Conservation (phyloP, 2,329 filamentous ascomycete species). For the Trichoderma sp. region DNA sequence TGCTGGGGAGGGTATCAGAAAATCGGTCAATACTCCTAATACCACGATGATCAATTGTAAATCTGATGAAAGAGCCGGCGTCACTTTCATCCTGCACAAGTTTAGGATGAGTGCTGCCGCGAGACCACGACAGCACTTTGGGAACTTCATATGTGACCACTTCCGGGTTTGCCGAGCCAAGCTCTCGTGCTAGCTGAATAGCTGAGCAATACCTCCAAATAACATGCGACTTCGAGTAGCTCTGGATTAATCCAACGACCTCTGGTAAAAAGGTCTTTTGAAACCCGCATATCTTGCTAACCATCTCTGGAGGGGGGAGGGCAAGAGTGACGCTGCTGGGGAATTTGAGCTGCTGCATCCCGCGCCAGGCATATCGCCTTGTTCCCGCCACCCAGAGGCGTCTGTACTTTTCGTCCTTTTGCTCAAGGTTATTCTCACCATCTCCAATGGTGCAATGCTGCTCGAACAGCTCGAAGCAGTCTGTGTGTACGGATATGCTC, state of each 20-base stretch:
- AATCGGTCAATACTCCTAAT: neutral
- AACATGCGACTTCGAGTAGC: neutral
- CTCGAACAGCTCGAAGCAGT: conserved; percentile 4
- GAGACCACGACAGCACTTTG: conserved; percentile 2
- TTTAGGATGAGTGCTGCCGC: neutral
- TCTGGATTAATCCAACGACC: neutral
- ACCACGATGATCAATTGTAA: neutral
- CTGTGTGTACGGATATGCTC: neutral
- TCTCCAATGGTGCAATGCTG: neutral
- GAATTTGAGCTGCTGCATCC: neutral
- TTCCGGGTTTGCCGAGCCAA: neutral
- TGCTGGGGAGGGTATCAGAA: neutral
- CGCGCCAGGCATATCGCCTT: neutral
- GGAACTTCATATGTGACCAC: neutral
- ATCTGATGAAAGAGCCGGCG: neutral
- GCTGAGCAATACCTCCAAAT: conserved; percentile 2
- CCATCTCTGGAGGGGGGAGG: neutral
- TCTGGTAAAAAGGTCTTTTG: neutral
- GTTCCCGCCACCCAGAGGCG: conserved; percentile 5
- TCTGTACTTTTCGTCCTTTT: neutral
- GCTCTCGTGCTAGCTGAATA: neutral
- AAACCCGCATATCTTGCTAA: neutral
- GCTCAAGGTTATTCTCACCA: neutral
- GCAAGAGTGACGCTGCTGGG: neutral
- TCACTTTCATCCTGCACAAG: neutral